Conservation (phyloP, 768 basidiomycete genomes). For the Russula dissimulans region DNA sequence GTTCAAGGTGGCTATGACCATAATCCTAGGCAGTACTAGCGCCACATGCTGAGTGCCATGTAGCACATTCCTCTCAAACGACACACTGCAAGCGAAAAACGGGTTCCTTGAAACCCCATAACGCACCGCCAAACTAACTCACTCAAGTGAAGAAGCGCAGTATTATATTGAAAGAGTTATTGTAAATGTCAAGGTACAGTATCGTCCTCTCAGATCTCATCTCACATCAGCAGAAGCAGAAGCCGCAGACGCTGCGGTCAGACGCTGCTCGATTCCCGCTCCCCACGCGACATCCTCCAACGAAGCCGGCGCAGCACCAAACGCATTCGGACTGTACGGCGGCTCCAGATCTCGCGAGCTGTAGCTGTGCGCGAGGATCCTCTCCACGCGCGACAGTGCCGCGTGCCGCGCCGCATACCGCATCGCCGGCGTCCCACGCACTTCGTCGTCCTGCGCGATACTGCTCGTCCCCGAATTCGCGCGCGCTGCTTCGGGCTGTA, state of each 20-base stretch:
- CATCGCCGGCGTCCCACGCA: conserved; percentile 22
- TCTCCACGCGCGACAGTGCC: conserved; percentile 25
- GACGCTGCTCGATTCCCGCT: conserved; percentile 19
- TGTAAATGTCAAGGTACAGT: too few relatives aligned
- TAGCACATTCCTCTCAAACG: too few relatives aligned
- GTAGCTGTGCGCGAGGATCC: conserved; percentile 25
- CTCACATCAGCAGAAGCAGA: not conserved
- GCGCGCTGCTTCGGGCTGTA: not conserved
- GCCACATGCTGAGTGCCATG: too few relatives aligned
- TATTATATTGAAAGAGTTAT: too few relatives aligned
- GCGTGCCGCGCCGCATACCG: conserved; percentile 23
- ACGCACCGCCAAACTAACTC: too few relatives aligned
- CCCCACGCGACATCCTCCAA: conserved; percentile 4
- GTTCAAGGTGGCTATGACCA: too few relatives aligned
- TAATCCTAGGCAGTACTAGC: too few relatives aligned
- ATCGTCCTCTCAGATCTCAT: not conserved
- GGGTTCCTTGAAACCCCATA: too few relatives aligned
- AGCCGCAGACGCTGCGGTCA: conserved; percentile 3
- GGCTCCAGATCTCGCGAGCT: conserved; percentile 19
- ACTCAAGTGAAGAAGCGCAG: too few relatives aligned
- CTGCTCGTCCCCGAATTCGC: conserved; percentile 10
- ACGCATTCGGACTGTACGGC: conserved; percentile 19
- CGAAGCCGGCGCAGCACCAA: conserved; percentile 16
- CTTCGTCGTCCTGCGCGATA: not conserved
- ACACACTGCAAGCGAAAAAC: too few relatives aligned